Evolutionary conservation across 1,284 basidiomycete species (phyloP), one percentile per base, ranked within the genome.

Genomic region (Austroboletus rostrupii): DNA sequence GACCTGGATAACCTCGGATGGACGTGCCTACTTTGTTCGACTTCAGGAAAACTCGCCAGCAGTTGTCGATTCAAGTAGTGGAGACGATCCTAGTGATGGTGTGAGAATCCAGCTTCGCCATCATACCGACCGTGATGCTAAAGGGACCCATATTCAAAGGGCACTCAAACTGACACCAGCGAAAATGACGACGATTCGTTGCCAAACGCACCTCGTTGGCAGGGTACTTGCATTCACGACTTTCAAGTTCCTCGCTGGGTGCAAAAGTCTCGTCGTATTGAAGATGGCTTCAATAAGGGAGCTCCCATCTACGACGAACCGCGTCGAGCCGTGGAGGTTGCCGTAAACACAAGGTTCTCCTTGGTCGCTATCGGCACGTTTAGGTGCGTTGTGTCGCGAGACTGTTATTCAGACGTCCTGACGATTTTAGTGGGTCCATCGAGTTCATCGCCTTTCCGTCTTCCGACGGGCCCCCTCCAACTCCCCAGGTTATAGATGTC

Each of bases 261-360:
- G 19, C 85, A 84, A 64, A 88, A 85, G 63, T 81, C 78, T 55
- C 77, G 78, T 23, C 71, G 73, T 31, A 64, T 80, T 29, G 78
- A 82, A 41, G 72, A 75, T 14, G 73, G 21, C 11, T 50, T 52
- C 32, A 50, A 43, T 61, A 61, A 35, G 62, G 67, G 46, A 64
- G 60, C 5, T 50, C 67, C 69, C 26, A 57, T 71, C 23, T 88
- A 87, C 53, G 68, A 77, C 42, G 85, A 85, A 61, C 90, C 86
- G 40, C 73, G 79, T 35, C 77, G 79, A 33, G 86, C 85, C 3
- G 76, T 81, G 40, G 70, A 72, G 6, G 73, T 90, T 16, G 81
- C 87, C 2, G 75, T 95, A 56, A 98, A 97, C 61, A 76, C 77
- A 17, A 86, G 83, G 57, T 93, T 97, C 62, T 94, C 92, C 28